Evolutionary conservation across 345 rosid species (phyloP).

Genomic region (Salix arbutifolia): DNA sequence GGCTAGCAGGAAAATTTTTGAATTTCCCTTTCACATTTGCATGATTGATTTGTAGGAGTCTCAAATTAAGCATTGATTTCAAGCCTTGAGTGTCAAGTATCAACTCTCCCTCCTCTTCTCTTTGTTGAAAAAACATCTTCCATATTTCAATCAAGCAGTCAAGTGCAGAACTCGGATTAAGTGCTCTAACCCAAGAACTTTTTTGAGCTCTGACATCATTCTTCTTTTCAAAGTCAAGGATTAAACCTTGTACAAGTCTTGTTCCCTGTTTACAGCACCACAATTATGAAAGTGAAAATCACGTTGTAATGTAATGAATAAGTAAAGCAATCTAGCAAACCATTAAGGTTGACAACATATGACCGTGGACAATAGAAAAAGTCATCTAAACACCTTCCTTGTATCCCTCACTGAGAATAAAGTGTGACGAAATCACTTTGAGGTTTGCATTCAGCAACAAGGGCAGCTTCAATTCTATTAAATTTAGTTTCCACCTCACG

Average conservation of each 20-base stretch:
- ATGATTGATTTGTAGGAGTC: constrained; percentile 61
- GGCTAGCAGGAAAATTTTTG: constrained; percentile 39
- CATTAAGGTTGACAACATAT: too few relatives aligned
- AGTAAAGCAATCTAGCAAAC: too few relatives aligned
- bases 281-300: too few relatives aligned
- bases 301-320: too few relatives aligned
- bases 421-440: too few relatives aligned
- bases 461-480: too few relatives aligned
- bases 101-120: constrained; percentile 18
- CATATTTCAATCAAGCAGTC: constrained; percentile 18
- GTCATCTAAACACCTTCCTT: too few relatives aligned
- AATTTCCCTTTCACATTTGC: constrained; percentile 48
- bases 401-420: too few relatives aligned
- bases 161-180: constrained; percentile 7
- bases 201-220: background rate
- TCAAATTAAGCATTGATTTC: constrained; percentile 42
- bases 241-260: constrained; percentile 37
- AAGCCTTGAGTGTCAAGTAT: constrained; percentile 36
- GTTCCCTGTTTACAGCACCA: constrained; percentile 40
- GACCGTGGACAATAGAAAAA: too few relatives aligned
- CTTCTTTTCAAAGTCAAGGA: constrained; percentile 33
- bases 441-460: too few relatives aligned
- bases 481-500: too few relatives aligned
- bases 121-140: background rate
- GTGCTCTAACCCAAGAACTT: constrained; percentile 1